Evolutionary conservation across 2,329 filamentous ascomycete species (phyloP).

Genomic region (Diaporthe sp.): DNA sequence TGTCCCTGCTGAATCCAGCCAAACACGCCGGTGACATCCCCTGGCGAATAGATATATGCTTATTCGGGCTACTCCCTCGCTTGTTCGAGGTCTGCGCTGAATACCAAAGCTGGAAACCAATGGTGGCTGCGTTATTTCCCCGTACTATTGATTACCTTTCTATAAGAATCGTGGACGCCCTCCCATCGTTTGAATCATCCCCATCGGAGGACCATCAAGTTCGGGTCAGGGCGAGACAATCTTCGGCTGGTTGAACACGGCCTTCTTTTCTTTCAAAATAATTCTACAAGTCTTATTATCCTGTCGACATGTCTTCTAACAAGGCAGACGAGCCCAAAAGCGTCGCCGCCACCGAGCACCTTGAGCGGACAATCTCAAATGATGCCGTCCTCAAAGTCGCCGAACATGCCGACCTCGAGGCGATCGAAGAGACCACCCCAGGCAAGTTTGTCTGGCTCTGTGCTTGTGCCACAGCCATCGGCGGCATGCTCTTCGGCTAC

Average conservation of each 20-base stretch:
- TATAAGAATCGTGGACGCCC: not conserved
- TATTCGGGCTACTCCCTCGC: not conserved
- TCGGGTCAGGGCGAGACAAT: not conserved
- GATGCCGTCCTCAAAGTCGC: conserved; percentile 2
- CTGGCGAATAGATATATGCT: not conserved
- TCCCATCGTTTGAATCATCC: not conserved
- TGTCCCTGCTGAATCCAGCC: not conserved
- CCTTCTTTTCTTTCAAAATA: not conserved
- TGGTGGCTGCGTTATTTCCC: too few species aligned
- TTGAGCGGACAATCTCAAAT: not conserved
- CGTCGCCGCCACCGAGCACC: not conserved
- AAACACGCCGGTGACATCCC: not conserved
- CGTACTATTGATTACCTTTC: not conserved
- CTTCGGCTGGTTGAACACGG: too few species aligned
- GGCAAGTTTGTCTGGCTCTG: conserved; percentile 36
- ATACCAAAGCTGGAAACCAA: not conserved
- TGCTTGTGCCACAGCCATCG: conserved; percentile 38
- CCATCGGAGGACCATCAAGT: not conserved
- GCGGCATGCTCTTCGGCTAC: conserved; percentile 51
- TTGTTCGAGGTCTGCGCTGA: not conserved
- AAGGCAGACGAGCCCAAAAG: not conserved
- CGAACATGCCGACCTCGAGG: conserved; percentile 27
- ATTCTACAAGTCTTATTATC: not conserved
- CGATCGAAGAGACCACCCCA: conserved; percentile 39
- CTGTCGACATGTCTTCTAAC: not conserved